A percentile compares a stretch with the other conserved stretches of the same genome.
Evolutionary conservation across 306 rosid species (phyloP).

Genomic region (Dryas alaskensis): DNA sequence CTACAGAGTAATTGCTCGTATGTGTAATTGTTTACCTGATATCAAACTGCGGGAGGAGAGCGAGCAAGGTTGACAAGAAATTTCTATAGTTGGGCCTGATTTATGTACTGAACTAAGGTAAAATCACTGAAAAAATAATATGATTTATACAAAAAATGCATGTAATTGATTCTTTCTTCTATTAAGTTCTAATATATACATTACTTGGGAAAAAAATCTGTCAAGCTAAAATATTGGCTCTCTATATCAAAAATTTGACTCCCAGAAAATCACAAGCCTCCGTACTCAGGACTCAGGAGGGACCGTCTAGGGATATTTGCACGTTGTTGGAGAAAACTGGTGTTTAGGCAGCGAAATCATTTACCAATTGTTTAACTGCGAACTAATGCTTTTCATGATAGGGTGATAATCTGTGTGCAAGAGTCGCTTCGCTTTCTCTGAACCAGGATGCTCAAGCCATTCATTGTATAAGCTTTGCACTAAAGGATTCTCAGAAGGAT

Average conservation of each 20-base stretch:
- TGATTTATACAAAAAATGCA: neutral
- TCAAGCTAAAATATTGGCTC: neutral
- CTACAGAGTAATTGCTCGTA: neutral
- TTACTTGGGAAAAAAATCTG: neutral
- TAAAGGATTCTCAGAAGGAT: constrained; percentile 63
- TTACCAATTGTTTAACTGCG: constrained; percentile 89
- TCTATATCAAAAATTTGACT: constrained; percentile 12
- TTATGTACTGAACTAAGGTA: neutral
- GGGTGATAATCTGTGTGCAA: constrained; percentile 81
- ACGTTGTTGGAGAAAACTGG: neutral
- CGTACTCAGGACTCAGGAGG: neutral
- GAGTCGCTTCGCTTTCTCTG: constrained; percentile 77
- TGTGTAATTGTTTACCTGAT: neutral
- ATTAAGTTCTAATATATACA: neutral
- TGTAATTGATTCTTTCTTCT: constrained; percentile 7
- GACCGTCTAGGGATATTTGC: neutral
- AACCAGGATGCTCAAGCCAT: constrained; percentile 88
- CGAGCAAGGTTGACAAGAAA: neutral
- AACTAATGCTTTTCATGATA: constrained; percentile 77
- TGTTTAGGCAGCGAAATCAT: neutral
- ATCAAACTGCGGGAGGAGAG: neutral
- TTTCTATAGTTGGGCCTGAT: neutral
- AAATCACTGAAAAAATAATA: neutral
- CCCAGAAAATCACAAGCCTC: constrained; percentile 2
- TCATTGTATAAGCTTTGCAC: constrained; percentile 60